These are phyloP conservation scores for Russula virescens DNA, from an alignment of 768 basidiomycete genomes.

Conservation along the genomic window DNA sequence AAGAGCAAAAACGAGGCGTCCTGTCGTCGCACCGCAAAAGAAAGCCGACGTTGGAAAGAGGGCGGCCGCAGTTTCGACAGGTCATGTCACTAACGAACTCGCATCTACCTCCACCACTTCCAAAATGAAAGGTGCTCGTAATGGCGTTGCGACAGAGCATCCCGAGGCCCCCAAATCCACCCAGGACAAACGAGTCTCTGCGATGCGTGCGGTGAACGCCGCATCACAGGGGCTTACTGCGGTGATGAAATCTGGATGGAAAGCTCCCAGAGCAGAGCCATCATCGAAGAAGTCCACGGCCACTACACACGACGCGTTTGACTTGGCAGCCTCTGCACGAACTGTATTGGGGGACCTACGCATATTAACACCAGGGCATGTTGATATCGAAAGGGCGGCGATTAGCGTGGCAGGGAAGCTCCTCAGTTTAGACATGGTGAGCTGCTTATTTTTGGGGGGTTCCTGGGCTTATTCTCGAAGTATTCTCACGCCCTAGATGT, in stretches of 20 bases:
- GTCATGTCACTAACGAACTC: constrained; percentile 27
- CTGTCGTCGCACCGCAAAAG: neutral
- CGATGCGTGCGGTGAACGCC: constrained; percentile 62
- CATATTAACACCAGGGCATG: constrained; percentile 37
- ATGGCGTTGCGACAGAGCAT: neutral
- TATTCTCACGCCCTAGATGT: constrained; percentile 44
- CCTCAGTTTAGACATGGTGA: constrained; percentile 62
- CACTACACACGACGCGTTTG: constrained; percentile 29
- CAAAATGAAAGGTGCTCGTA: constrained; percentile 21
- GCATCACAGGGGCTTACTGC: constrained; percentile 53
- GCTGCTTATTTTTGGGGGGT: constrained; percentile 28
- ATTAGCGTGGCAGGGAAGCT: constrained; percentile 62
- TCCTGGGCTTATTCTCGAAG: constrained; percentile 33
- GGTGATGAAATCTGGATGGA: constrained; percentile 57
- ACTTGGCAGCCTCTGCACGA: constrained; percentile 37
- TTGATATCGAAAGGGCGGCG: constrained; percentile 73
- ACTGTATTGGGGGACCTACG: constrained; percentile 46
- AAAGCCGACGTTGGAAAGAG: neutral
- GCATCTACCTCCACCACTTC: constrained; percentile 28
- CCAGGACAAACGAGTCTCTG: constrained; percentile 23
- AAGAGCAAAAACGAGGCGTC: constrained; percentile 1
- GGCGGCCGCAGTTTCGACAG: constrained; percentile 6
- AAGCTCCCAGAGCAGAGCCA: constrained; percentile 33
- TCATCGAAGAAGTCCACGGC: constrained; percentile 26
- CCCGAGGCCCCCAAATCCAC: neutral